phyloP scores from a whole-genome alignment of 2,329 filamentous ascomycete species.

The Penicillium hesseltinei region DNA sequence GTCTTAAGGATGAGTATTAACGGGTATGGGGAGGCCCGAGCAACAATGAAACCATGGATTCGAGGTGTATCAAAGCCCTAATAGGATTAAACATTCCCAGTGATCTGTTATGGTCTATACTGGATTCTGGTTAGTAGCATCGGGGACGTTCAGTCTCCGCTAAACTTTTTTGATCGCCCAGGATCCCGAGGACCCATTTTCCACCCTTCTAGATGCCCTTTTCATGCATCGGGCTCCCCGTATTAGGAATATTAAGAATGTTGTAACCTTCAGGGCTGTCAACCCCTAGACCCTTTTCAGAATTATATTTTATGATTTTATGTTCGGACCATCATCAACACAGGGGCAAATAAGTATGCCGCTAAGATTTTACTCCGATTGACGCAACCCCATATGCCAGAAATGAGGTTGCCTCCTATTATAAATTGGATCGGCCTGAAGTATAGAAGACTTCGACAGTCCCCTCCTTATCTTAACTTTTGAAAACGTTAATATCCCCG shows the following conservation, averaged over 20 bases:
- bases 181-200: not conserved
- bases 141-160: not conserved
- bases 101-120: not conserved
- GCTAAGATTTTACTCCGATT: not conserved
- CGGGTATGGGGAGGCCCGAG: not conserved
- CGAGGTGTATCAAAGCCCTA: not conserved
- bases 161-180: not conserved
- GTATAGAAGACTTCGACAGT: constrained; percentile 3
- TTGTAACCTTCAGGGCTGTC: not conserved
- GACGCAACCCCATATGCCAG: not conserved
- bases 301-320: not conserved
- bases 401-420: constrained; percentile 7
- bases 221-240: constrained; percentile 7
- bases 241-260: not conserved
- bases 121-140: not conserved
- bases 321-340: not conserved
- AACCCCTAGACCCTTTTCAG: not conserved
- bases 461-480: not conserved
- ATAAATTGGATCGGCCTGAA: not conserved
- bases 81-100: not conserved
- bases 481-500: not conserved
- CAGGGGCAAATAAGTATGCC: constrained; percentile 5
- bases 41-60: not conserved
- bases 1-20: not conserved
- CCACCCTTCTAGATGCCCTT: not conserved